These are phyloP conservation scores for Candida rishiriensis DNA, from an alignment of 805 yeast species.

Conservation along the genomic window DNA sequence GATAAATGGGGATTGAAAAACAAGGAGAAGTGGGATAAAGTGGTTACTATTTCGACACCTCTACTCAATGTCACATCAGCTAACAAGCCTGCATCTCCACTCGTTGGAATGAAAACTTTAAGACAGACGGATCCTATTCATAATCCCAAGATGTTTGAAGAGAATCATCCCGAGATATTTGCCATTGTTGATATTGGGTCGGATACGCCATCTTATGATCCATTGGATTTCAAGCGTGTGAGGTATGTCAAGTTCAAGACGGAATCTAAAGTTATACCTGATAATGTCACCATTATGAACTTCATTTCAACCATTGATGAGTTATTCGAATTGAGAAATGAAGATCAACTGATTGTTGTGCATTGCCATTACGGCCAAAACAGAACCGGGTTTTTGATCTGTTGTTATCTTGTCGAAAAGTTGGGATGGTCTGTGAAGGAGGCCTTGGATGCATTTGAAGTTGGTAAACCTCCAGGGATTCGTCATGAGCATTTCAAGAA, in stretches of 20 bases:
- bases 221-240: constrained; percentile 47
- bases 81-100: constrained; percentile 35
- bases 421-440: constrained; percentile 57
- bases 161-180: constrained; percentile 42
- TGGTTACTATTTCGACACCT: constrained; percentile 45
- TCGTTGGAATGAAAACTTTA: constrained; percentile 71
- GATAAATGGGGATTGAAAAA: constrained; percentile 80
- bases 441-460: constrained; percentile 55
- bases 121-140: constrained; percentile 59
- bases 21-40: constrained; percentile 63
- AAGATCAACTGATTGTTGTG: constrained; percentile 47
- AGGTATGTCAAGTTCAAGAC: constrained; percentile 70
- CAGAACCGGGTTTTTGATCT: constrained; percentile 69
- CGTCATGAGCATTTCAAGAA: constrained; percentile 75
- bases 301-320: constrained; percentile 52
- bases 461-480: constrained; percentile 65
- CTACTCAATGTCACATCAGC: constrained; percentile 28
- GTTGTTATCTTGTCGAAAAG: constrained; percentile 61
- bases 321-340: constrained; percentile 26
- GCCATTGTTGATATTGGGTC: constrained; percentile 69
- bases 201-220: constrained; percentile 68
- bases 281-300: constrained; percentile 49
- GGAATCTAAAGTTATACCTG: constrained; percentile 74
- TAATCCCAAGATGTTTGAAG: constrained; percentile 54
- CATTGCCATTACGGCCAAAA: constrained; percentile 85